Conservation (phyloP, 345 rosid species). For the Heritiera fomes region DNA sequence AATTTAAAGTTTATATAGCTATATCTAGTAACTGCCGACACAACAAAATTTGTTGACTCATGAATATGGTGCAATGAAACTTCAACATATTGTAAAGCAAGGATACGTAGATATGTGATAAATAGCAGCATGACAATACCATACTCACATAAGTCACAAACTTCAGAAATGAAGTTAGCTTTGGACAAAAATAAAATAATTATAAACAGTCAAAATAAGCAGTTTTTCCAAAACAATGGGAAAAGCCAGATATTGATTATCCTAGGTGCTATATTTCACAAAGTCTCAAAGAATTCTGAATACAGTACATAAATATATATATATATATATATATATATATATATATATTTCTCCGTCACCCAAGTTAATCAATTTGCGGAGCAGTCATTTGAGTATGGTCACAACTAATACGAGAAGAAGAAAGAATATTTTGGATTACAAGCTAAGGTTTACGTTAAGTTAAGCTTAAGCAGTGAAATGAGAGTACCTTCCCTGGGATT, state of each 20-base stretch:
- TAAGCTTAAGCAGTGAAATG: neutral
- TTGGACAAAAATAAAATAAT: neutral
- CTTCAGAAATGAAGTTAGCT: neutral
- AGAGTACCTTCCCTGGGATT: slow-evolving; percentile 27
- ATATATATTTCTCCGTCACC: neutral
- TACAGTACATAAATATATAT: neutral
- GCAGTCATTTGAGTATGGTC: neutral
- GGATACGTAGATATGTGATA: neutral
- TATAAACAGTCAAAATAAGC: neutral
- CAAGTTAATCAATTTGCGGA: neutral
- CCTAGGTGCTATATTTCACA: neutral
- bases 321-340: neutral
- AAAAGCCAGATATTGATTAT: neutral
- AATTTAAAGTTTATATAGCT: neutral
- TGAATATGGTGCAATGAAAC: neutral
- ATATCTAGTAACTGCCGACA: neutral
- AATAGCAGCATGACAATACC: neutral
- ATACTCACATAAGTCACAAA: neutral
- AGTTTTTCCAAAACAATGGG: neutral
- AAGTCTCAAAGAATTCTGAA: neutral
- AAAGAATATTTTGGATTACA: slow-evolving; percentile 1
- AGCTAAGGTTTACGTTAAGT: neutral
- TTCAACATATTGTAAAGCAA: neutral
- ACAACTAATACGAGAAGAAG: neutral
- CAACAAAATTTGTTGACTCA: neutral